Evolutionary conservation across 495 filamentous ascomycete species (phyloP).

Genomic region (Hypoxylon fuscum): DNA sequence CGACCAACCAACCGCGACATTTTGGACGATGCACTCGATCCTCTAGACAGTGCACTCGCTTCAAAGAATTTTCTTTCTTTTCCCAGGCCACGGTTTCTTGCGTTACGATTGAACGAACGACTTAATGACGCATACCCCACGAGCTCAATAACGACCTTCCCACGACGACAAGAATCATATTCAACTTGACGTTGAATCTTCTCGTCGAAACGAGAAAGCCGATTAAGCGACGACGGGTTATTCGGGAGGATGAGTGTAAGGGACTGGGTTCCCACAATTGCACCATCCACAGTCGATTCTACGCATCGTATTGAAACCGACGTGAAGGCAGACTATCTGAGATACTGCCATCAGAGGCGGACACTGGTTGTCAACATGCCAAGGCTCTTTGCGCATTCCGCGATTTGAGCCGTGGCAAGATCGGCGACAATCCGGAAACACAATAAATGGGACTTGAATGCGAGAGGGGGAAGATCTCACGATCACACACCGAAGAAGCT

Average conservation of each 20-base stretch:
- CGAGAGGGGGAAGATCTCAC: slow-evolving; percentile 44
- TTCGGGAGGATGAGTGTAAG: slow-evolving; percentile 41
- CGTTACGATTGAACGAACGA: slow-evolving; percentile 57
- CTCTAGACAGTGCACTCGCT: slow-evolving; percentile 43
- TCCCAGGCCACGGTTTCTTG: slow-evolving; percentile 48
- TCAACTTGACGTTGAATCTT: slow-evolving; percentile 53
- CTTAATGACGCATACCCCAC: slow-evolving; percentile 52
- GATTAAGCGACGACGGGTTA: slow-evolving; percentile 38
- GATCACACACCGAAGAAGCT: slow-evolving; percentile 41
- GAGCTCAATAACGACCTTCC: slow-evolving; percentile 46
- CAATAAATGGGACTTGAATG: slow-evolving; percentile 39
- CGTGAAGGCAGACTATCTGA: slow-evolving; percentile 45
- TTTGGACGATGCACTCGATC: slow-evolving; percentile 34
- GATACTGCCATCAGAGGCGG: slow-evolving; percentile 48
- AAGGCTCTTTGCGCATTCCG: slow-evolving; percentile 42
- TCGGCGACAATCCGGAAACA: slow-evolving; percentile 35
- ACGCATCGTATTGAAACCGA: slow-evolving; percentile 46
- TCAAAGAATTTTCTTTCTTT: slow-evolving; percentile 37
- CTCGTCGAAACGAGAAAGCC: slow-evolving; percentile 41
- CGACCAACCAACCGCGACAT: slow-evolving; percentile 35
- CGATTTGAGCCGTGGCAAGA: slow-evolving; percentile 43
- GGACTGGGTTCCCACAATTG: slow-evolving; percentile 36
- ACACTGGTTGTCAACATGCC: slow-evolving; percentile 58
- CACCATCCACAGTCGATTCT: slow-evolving; percentile 43
- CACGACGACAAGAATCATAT: slow-evolving; percentile 36